Conservation (phyloP, 768 basidiomycete genomes). For the Boletus reticulatus region DNA sequence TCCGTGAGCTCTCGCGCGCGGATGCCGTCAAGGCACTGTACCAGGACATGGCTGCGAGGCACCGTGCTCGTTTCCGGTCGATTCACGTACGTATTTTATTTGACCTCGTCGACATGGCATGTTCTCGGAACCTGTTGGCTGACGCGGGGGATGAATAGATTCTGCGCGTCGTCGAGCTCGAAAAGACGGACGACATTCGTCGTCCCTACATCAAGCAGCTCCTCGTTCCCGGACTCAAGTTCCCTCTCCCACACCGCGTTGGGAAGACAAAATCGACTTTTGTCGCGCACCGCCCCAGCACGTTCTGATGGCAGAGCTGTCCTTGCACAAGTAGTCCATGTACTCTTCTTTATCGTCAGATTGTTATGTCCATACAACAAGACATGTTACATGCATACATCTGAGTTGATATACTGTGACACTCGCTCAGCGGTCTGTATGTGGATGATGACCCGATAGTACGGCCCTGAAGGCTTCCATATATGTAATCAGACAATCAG, state of each 20-base stretch:
- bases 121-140: neutral
- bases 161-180: slow-evolving; percentile 94
- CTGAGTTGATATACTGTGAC: no score
- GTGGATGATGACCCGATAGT: no score
- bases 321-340: slow-evolving; percentile 9
- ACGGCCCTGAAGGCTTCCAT: no score
- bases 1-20: slow-evolving; percentile 91
- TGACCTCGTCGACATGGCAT: no score
- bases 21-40: slow-evolving; percentile 96
- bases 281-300: slow-evolving; percentile 71
- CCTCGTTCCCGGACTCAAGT: slow-evolving; percentile 84
- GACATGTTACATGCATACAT: slow-evolving; percentile 3
- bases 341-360: slow-evolving; percentile 5
- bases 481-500: no score
- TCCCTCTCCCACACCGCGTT: slow-evolving; percentile 94
- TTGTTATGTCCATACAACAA: slow-evolving; percentile 14
- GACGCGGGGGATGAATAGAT: slow-evolving; percentile 52
- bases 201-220: slow-evolving; percentile 99
- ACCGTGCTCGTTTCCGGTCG: slow-evolving; percentile 98
- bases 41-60: slow-evolving; percentile 99
- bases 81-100: slow-evolving; percentile 72
- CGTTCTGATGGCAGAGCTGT: slow-evolving; percentile 49
- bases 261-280: slow-evolving; percentile 77
- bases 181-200: slow-evolving; percentile 88
- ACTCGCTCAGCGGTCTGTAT: no score